Percentiles rank a stretch among this genome's conserved stretches.
Conservation (phyloP, 352 stramenopile genomes). For the Elongisporangium undulatum region DNA sequence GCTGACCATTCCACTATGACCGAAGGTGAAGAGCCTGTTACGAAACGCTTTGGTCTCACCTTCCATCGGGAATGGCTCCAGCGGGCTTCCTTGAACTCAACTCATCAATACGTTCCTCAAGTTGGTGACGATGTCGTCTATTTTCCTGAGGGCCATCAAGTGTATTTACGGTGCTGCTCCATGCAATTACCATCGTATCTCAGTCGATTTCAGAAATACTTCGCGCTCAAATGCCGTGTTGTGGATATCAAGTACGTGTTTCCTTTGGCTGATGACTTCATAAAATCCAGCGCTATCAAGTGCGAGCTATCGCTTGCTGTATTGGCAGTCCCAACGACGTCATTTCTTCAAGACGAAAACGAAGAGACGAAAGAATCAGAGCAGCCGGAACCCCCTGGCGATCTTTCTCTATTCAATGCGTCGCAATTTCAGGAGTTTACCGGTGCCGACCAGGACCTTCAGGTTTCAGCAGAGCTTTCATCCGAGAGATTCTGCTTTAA, state of each 20-base stretch:
- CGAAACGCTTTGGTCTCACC: constrained; percentile 57
- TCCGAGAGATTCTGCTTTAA: constrained; percentile 59
- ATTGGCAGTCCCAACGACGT: constrained; percentile 43
- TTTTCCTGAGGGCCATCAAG: constrained; percentile 65
- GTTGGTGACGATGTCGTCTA: constrained; percentile 81
- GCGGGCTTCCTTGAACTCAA: constrained; percentile 32
- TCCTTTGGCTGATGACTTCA: constrained; percentile 49
- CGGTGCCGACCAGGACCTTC: constrained; percentile 56
- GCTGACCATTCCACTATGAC: background rate
- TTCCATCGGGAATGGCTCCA: constrained; percentile 84
- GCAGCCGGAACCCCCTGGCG: constrained; percentile 17
- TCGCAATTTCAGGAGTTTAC: constrained; percentile 63
- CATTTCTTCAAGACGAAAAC: constrained; percentile 10
- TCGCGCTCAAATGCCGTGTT: constrained; percentile 73
- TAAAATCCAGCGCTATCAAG: constrained; percentile 56
- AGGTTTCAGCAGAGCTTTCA: constrained; percentile 22
- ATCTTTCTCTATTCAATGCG: constrained; percentile 27
- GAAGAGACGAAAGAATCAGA: constrained; percentile 43
- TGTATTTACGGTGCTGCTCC: constrained; percentile 32
- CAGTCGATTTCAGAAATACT: constrained; percentile 45
- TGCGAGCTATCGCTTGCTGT: constrained; percentile 68
- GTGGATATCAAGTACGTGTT: constrained; percentile 76
- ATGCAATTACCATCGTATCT: constrained; percentile 48
- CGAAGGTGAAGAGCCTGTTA: constrained; percentile 26
- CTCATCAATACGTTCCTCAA: constrained; percentile 76